phyloP scores from a whole-genome alignment of 768 basidiomycete genomes.

The Lyophyllum shimeji region DNA sequence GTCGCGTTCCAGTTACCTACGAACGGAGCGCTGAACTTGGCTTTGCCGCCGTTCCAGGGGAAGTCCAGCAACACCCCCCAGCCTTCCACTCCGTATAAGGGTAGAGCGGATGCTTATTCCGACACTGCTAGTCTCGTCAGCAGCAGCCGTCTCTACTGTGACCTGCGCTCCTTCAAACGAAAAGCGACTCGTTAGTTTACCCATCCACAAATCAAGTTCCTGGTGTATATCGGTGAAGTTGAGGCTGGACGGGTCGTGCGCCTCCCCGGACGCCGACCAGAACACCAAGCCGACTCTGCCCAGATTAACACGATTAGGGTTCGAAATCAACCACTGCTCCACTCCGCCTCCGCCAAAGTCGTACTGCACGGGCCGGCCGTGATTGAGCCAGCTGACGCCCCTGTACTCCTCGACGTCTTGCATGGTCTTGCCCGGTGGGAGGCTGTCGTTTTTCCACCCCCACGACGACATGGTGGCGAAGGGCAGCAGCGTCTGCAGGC shows the following conservation, averaged over 20 bases:
- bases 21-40: constrained; percentile 57
- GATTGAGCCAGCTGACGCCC: constrained; percentile 51
- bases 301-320: constrained; percentile 58
- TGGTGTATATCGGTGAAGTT: constrained; percentile 38
- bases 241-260: constrained; percentile 33
- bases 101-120: constrained; percentile 39
- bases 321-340: constrained; percentile 56
- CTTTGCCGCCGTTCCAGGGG: constrained; percentile 59
- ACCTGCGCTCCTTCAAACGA: constrained; percentile 32
- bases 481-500: constrained; percentile 56
- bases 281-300: constrained; percentile 51
- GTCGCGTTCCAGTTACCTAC: constrained; percentile 52
- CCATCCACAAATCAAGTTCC: constrained; percentile 56
- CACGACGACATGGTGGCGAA: constrained; percentile 57
- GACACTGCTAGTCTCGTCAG: constrained; percentile 38
- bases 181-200: constrained; percentile 48
- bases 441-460: constrained; percentile 62
- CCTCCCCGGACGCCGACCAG: constrained; percentile 24
- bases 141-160: constrained; percentile 38
- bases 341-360: constrained; percentile 47
- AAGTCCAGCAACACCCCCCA: constrained; percentile 58
- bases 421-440: constrained; percentile 42
- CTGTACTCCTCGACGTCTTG: constrained; percentile 45
- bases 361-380: constrained; percentile 49
- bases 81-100: constrained; percentile 34